Conservation (phyloP, 2,329 filamentous ascomycete genomes). For the Hypoxylon rubiginosum region DNA sequence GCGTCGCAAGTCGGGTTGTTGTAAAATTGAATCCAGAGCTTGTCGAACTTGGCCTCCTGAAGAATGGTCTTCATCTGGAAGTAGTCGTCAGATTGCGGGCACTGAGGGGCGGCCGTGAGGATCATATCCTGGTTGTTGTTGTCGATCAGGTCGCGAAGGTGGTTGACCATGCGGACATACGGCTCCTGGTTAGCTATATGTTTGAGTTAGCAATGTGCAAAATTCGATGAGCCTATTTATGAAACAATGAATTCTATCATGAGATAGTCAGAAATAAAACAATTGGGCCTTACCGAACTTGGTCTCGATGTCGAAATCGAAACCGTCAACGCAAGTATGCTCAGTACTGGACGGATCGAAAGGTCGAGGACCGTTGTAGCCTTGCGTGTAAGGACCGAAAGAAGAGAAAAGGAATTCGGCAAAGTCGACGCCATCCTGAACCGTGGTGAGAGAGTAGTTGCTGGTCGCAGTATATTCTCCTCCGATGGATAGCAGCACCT, state of each 20-base stretch:
- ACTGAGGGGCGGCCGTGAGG: slow-evolving; percentile 61
- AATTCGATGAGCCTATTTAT: neutral
- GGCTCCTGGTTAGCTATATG: slow-evolving; percentile 41
- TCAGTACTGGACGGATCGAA: slow-evolving; percentile 38
- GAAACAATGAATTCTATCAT: neutral
- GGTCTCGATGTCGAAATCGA: slow-evolving; percentile 48
- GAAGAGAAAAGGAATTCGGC: slow-evolving; percentile 56
- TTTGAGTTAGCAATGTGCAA: slow-evolving; percentile 17
- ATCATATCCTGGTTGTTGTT: slow-evolving; percentile 44
- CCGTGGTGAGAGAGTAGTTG: slow-evolving; percentile 54
- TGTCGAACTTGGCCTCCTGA: slow-evolving; percentile 52
- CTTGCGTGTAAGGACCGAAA: slow-evolving; percentile 53
- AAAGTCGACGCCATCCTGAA: slow-evolving; percentile 51
- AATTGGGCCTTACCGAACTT: slow-evolving; percentile 42
- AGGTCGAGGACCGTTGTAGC: slow-evolving; percentile 42
- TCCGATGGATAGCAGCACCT: slow-evolving; percentile 74
- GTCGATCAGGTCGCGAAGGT: slow-evolving; percentile 42
- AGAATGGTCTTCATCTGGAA: slow-evolving; percentile 61
- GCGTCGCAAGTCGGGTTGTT: slow-evolving; percentile 60
- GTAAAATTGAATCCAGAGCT: slow-evolving; percentile 64
- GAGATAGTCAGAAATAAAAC: neutral
- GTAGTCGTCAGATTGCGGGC: slow-evolving; percentile 54
- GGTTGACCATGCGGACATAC: slow-evolving; percentile 44
- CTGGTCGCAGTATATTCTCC: slow-evolving; percentile 56
- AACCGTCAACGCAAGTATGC: slow-evolving; percentile 42